Evolutionary conservation across 2,329 filamentous ascomycete genomes (phyloP), one percentile per base, ranked within the genome.

Genomic region (Pseudocercospora ulei): DNA sequence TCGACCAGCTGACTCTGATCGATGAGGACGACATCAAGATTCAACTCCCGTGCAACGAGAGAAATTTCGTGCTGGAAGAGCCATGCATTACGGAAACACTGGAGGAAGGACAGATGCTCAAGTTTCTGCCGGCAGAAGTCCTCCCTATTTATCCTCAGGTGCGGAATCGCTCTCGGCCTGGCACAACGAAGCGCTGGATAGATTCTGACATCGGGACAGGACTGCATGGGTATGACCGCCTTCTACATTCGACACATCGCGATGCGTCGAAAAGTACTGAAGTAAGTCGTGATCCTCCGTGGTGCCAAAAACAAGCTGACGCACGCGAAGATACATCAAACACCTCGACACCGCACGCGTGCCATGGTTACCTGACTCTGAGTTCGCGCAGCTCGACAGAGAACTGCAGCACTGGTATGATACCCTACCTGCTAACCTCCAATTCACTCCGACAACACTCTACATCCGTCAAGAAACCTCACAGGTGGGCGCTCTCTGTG

Each of bases 1-100:
- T 52, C 11, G 50, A 52, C 35, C 48, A 52, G 30, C 37, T 52
- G 23, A 51, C 48, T 1, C 35, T 52, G 18, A 50, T 52, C 22
- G 48, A 52, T 19, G 48, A 50, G 25, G 40, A 43, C 13, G 50
- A 52, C 23, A 52, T 52, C 41, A 52, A 52, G 39, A 44, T 52
- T 13, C 50, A 52, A 30, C 37, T 52, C 8, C 50, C 50, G 5
- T 52, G 50, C 19, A 51, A 49, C 24, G 50, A 52, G 37, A 19
- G 50, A 7, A 52, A 49, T 19, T 52, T 52, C 23, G 43, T 49
- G 20, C 41, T 52, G 4, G 48, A 51, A 18, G 48, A 48, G 25
- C 47, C 50, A 3, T 52, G 50, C 35, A 52, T 52, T 23, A 51
- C 48, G 2, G 50, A 52, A 29, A 48, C 46, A 5, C 31, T 52